Base-by-base conservation (phyloP, 495 filamentous ascomycete genomes). In the Darksidea phi region DNA sequence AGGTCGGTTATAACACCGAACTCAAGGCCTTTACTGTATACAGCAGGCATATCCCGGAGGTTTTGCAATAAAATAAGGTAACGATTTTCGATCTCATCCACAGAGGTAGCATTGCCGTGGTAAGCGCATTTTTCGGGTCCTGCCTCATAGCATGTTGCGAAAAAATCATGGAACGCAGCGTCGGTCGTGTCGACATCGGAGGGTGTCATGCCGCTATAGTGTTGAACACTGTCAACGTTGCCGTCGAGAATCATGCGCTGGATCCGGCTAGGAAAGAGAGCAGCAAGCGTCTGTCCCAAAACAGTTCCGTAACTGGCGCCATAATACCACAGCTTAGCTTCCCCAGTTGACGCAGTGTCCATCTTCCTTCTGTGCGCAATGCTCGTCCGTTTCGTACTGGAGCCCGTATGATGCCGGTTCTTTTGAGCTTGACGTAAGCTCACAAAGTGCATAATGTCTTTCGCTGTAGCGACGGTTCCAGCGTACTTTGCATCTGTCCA, bases 261-360 rank as follows among this genome's bases (percentile, higher is more conserved):
- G 10, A 84, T 66, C 26, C 79, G 77, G 48, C 80, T 70, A 0
- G 81, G 81, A 34, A 74, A 80, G 61, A 84, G 75, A 0, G 78
- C 72, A 1, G 79, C 77, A 57, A 82, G 80, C 0, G 76, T 80
- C 0, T 64, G 59, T 4, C 62, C 71, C 0, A 73, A 42, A 32
- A 67, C 64, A 1, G 63, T 67, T 10, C 71, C 71, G 37, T 67
- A 66, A 7, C 51, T 59, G 47, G 66, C 59, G 24, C 67, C 70
- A 59, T 60, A 71, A 43, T 69, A 73, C 34, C 54, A 32, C 4
- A 67, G 38, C 50, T 64, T 67, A 37, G 68, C 67, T 28, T 66
- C 50, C 15, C 11, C 36, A 1, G 4, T 15, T 2, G 15, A 6
- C 20, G 4, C 10, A 32, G 28, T 32, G 3, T 32, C 28, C 10